Conservation (phyloP, 257 asterid genomes). For the Jaltomata sinuosa region DNA sequence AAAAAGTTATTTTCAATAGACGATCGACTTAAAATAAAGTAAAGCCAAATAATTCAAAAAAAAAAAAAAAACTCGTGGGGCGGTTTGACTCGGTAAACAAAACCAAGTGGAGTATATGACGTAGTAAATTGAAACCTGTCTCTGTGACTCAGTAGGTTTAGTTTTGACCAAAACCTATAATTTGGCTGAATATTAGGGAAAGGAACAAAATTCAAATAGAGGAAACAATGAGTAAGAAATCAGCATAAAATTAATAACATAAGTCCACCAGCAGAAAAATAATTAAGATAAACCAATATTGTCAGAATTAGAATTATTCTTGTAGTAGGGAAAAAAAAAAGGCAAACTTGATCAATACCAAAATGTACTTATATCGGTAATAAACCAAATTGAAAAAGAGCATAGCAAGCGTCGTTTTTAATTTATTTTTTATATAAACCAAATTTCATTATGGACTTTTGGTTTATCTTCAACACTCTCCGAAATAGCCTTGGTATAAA, state of each 20-base stretch:
- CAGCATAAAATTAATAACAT: not conserved
- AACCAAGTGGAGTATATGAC: no score
- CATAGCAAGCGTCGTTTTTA: not conserved
- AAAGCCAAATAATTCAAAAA: no score
- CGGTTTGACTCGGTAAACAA: no score
- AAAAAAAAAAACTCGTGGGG: no score
- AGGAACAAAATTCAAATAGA: not conserved
- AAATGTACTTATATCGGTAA: not conserved
- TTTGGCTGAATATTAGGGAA: not conserved
- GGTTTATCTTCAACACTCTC: no score
- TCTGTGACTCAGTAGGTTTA: not conserved
- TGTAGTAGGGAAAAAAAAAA: not conserved
- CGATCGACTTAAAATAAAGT: no score
- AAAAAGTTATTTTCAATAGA: no score
- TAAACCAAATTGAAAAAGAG: not conserved
- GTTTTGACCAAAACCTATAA: not conserved
- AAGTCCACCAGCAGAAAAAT: not conserved
- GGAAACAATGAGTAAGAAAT: not conserved
- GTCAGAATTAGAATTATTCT: not conserved
- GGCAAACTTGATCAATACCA: not conserved
- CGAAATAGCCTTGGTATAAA: no score
- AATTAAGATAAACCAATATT: not conserved
- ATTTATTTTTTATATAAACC: no score
- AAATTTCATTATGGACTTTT: no score
- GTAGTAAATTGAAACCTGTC: not conserved